Base-by-base conservation (phyloP, 2,329 filamentous ascomycete species). In the Madurella fahalii region DNA sequence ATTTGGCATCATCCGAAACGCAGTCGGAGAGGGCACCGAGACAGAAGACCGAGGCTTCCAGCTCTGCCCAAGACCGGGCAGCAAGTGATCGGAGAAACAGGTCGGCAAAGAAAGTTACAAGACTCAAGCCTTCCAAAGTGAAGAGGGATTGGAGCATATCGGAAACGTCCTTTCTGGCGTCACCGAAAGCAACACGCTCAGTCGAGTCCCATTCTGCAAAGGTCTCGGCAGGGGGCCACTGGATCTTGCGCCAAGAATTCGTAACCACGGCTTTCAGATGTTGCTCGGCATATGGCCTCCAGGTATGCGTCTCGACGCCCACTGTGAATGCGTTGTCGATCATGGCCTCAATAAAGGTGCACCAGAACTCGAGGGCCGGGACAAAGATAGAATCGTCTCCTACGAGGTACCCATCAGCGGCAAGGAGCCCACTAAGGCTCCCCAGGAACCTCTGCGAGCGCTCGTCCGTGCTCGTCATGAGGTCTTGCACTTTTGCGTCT, bases 351-450 rank as follows among this genome's bases (percentile, higher is more conserved):
- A 89, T 82, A 66, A 86, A 90, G 1, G 82, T 85, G 16, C 82
- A 86, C 89, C 90, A 94, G 67, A 94, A 93, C 63, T 94, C 89
- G 13, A 93, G 77, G 1, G 85, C 82, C 1, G 84, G 81, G 0
- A 88, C 81, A 52, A 90, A 91, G 11, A 91, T 82, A 59, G 83
- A 84, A 63, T 94, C 87, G 52, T 93, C 88, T 4, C 80, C 80
- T 1, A 85, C 84, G 1, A 87, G 82, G 62, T 83, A 80, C 1
- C 89, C 88, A 12, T 83, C 75, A 12, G 84, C 80, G 17, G 78
- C 78, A 20, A 92, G 74, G 5, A 94, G 77, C 4, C 83, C 82
- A 56, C 80, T 82, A n/a, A 89, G 74, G 34, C 77, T 79, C 2
- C 73, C 71, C 13, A 89, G 69, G 47, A 87, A 74, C 31, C 73